These are phyloP conservation scores for Melanomma pulvis-pyrius DNA, from an alignment of 495 filamentous ascomycete species.

Conservation along the genomic window DNA sequence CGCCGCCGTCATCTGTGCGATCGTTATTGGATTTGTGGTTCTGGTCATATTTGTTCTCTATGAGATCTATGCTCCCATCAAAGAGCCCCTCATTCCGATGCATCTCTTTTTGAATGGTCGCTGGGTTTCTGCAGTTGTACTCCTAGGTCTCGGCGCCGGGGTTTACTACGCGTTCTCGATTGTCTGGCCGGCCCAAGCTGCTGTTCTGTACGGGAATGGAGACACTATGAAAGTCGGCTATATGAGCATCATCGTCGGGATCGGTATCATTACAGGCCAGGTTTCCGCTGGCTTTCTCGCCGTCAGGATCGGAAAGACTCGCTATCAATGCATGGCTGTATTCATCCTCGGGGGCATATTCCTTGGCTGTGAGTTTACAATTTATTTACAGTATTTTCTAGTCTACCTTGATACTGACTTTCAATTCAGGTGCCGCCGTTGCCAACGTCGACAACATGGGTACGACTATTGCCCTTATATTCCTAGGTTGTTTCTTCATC, in stretches of 20 bases:
- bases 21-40: slow-evolving; percentile 1
- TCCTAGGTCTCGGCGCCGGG: slow-evolving; percentile 13
- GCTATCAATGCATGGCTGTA: slow-evolving; percentile 8
- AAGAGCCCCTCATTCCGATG: slow-evolving; percentile 21
- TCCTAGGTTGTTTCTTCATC: slow-evolving; percentile 27
- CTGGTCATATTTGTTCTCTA: slow-evolving; percentile 8
- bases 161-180: slow-evolving; percentile 23
- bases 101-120: slow-evolving; percentile 15
- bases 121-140: slow-evolving; percentile 5
- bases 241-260: not conserved
- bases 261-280: slow-evolving; percentile 6
- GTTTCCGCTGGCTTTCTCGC: slow-evolving; percentile 1
- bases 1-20: not conserved
- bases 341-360: slow-evolving; percentile 18
- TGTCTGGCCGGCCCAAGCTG: slow-evolving; percentile 11
- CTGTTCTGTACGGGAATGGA: slow-evolving; percentile 14
- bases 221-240: slow-evolving; percentile 4
- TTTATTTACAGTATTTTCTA: not conserved
- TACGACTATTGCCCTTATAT: not conserved
- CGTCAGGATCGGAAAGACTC: slow-evolving; percentile 7
- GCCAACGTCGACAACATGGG: slow-evolving; percentile 11
- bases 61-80: slow-evolving; percentile 11
- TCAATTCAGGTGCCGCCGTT: not conserved
- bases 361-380: slow-evolving; percentile 5
- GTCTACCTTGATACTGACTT: not conserved